Base-by-base conservation (phyloP, 345 rosid species). In the Citrus medica region DNA sequence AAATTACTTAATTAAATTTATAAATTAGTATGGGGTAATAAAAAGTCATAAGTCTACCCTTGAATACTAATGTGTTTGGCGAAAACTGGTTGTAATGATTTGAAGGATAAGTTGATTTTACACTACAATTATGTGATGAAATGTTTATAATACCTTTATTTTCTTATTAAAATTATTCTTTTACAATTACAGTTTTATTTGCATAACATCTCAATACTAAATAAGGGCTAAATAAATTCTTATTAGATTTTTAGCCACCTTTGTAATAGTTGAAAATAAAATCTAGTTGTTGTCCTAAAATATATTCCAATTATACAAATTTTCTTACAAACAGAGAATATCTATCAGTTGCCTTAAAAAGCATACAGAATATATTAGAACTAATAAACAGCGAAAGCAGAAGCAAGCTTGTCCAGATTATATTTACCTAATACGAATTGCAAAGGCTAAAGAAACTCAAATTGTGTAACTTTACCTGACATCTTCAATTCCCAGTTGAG, bases 401-500 rank as follows among this genome's bases (percentile, higher is more conserved):
- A 7, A 27, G 30, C 33, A 68, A 68, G 53, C 42, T 12, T 38
- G 17, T 12, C 55, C 32, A 25, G 32, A 28, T n/a, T 40, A 5
- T 22, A 4, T 24, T 24, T 14, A 68, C 56, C 46, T 10, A 19
- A 33, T 4, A 21, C 24, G 21, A 42, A 9, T 33, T 42, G 33
- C 59, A 61, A 28, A 40, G 40, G 69, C 59, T 40, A 74, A 40
- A 19, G 46, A 30, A 73, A 56, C 22, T 24, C 17, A 51, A 65
- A 65, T 51, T 51, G 19, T 2, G 9, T 53, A 24, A 59, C 51
- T 76, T 78, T 67, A 86, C 81, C 86, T 77, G 60, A 85, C 88
- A 67, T 77, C 78, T 5, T 63, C 77, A 6, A 73, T 82, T 48
- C 16, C 61, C 75, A 83, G 32, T 19, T 81, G 86, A 27, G 86